phyloP scores from a whole-genome alignment of 768 basidiomycete species.

The Tylopilus plumbeoviolaceoides region DNA sequence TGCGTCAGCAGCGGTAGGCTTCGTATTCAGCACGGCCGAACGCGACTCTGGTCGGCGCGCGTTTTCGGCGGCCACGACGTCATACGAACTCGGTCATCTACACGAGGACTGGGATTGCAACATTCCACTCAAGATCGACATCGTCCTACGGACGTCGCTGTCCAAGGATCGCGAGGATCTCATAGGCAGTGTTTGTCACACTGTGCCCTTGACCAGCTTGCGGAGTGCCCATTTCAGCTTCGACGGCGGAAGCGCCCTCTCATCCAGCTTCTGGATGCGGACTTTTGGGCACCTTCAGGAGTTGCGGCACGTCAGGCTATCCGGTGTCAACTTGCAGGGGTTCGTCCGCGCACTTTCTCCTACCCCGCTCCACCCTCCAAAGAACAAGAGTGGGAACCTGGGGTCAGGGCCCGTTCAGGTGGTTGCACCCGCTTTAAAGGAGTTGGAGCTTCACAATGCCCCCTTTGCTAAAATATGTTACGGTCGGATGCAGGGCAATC shows the following conservation, averaged over 20 bases:
- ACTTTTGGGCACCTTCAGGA: slow-evolving; percentile 15
- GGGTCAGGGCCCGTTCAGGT: background rate
- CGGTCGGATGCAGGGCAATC: background rate
- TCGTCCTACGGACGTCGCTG: slow-evolving; percentile 8
- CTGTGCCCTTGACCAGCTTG: slow-evolving; percentile 11
- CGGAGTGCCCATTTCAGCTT: slow-evolving; percentile 9
- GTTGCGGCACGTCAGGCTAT: slow-evolving; percentile 11
- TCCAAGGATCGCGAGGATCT: slow-evolving; percentile 11
- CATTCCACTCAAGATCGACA: slow-evolving; percentile 16
- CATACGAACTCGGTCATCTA: slow-evolving; percentile 4
- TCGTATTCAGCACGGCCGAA: slow-evolving; percentile 15
- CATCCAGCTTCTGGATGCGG: slow-evolving; percentile 14
- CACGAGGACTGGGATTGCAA: slow-evolving; percentile 18
- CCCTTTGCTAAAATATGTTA: slow-evolving; percentile 10
- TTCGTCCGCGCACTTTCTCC: slow-evolving; percentile 7
- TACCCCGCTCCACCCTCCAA: background rate
- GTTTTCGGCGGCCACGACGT: slow-evolving; percentile 5
- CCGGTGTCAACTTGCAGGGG: slow-evolving; percentile 5
- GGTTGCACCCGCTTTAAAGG: slow-evolving; percentile 17
- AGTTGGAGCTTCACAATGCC: slow-evolving; percentile 6
- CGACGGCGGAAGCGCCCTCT: slow-evolving; percentile 6
- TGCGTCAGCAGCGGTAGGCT: slow-evolving; percentile 9
- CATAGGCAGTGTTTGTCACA: slow-evolving; percentile 9
- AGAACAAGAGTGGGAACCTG: background rate
- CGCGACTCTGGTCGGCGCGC: slow-evolving; percentile 7